Evolutionary conservation across 139 green algal species (phyloP).

Genomic region (Chlorella sp.): DNA sequence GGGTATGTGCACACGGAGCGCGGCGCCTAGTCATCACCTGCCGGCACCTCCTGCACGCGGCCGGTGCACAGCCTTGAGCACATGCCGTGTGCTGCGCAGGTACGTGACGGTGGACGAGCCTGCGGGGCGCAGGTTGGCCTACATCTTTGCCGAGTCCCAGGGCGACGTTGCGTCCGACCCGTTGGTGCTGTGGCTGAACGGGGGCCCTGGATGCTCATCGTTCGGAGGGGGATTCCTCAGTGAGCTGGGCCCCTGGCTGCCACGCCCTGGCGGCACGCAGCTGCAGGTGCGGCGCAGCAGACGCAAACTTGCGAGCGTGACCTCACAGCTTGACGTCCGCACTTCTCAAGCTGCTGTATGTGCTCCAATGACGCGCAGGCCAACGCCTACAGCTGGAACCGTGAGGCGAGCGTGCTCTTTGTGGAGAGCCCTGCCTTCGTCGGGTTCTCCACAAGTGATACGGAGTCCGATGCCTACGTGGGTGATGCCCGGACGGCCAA

Average conservation of each 20-base stretch:
- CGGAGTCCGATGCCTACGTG: constrained; percentile 45
- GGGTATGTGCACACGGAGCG: neutral
- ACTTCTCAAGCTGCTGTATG: neutral
- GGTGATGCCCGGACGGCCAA: constrained; percentile 66
- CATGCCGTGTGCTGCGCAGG: constrained; percentile 17
- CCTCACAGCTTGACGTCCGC: neutral
- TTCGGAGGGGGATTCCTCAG: constrained; percentile 76
- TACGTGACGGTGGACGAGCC: constrained; percentile 66
- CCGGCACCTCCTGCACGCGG: neutral
- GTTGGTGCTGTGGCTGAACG: constrained; percentile 78
- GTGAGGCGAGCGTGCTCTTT: constrained; percentile 66
- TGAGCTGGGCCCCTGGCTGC: constrained; percentile 80
- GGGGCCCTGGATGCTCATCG: constrained; percentile 78
- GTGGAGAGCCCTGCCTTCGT: constrained; percentile 81
- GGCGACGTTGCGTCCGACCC: constrained; percentile 18
- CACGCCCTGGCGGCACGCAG: constrained; percentile 21
- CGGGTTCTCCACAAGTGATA: constrained; percentile 77
- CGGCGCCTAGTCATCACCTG: neutral
- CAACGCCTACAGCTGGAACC: constrained; percentile 54
- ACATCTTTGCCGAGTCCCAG: constrained; percentile 48
- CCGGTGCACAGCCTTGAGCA: neutral
- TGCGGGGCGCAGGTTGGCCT: constrained; percentile 66
- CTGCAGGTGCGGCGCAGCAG: constrained; percentile 22
- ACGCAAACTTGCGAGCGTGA: neutral
- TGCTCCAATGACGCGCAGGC: neutral